A percentile compares a stretch with the other conserved stretches of the same genome.
Evolutionary conservation across 108 stramenopile genomes (phyloP).

Genomic region (Pseudonitzschia multiseries): DNA sequence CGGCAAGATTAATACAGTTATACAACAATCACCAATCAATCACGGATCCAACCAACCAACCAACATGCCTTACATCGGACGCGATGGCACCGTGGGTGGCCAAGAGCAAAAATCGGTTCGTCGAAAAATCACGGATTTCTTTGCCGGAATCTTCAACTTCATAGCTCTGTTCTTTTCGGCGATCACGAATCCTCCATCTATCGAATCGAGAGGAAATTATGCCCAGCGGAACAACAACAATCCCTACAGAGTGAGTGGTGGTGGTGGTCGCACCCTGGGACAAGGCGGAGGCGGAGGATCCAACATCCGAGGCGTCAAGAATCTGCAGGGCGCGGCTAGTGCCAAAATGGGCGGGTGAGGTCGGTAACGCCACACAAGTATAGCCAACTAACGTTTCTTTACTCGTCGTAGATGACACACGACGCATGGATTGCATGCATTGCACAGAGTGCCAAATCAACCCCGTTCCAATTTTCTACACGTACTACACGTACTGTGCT

Average conservation of each 20-base stretch:
- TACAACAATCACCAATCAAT: too few relatives aligned
- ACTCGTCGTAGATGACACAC: not conserved
- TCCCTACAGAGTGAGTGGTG: constrained; percentile 19
- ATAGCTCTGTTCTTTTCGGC: constrained; percentile 35
- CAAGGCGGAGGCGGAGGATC: constrained; percentile 16
- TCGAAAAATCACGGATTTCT: constrained; percentile 34
- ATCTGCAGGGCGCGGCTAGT: constrained; percentile 23
- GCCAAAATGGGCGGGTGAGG: constrained; percentile 44
- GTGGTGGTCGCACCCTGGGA: not conserved
- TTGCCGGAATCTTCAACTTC: constrained; percentile 31
- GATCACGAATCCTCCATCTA: constrained; percentile 37
- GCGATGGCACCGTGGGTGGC: constrained; percentile 39
- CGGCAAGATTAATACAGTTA: too few relatives aligned
- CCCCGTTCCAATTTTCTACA: too few relatives aligned
- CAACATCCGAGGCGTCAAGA: constrained; percentile 35
- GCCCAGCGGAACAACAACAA: constrained; percentile 24
- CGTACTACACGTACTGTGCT: too few relatives aligned
- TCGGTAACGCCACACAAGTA: constrained; percentile 35
- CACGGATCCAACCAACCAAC: too few relatives aligned
- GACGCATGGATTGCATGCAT: too few relatives aligned
- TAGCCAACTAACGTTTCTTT: not conserved
- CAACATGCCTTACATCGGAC: constrained; percentile 32
- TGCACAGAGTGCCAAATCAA: too few relatives aligned
- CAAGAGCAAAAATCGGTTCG: constrained; percentile 19
- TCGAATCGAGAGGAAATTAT: constrained; percentile 25